Evolutionary conservation across 106 monocot species (phyloP), one percentile per base, ranked within the genome.

Genomic region (Dioscorea dumetorum): DNA sequence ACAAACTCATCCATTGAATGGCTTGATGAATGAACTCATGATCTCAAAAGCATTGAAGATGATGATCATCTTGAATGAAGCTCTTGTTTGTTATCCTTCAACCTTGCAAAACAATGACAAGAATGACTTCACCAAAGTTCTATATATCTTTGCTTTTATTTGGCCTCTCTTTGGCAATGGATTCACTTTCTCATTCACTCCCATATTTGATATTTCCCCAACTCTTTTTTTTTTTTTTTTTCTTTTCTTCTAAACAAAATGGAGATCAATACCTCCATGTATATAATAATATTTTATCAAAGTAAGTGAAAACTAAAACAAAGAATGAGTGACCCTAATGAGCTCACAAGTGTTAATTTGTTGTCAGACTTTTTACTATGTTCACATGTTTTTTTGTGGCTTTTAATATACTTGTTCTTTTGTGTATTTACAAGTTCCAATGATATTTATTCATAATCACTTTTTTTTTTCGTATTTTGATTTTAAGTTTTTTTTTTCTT

Each of bases 161-260:
- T 59, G 59, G 21, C 59, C 59, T 59, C 59, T 20, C 59, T 59
- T 59, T 11, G 59, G 59, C 59, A 22, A 21, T 22, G 59, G 59
- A 12, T 22, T 59, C 11, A 23, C 22, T 12, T 23, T 59, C 22
- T 19, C 54, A 56, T 56, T 56, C 22, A 3, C 22, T 3, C 21
- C n/a, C 12, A 20, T 22, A 20, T 20, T 58, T 8, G 58, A 58
- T n/a, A 58, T 58, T 58, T 15, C 2, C 19, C 3, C 28, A 28
- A 58, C 51, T 16, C 58, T 20, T n/a, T 58, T 58, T 20, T 20
- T 58, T 58, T 20, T 20, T 20, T n/a, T 58, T 58, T 20, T 20
- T 16, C 58, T 20, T n/a, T 58, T 58, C 8, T 20, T 58, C 58
- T 58, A 20, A 20, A 1, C 58, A n/a, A 8, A 15, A 15, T 15